Evolutionary conservation across 495 filamentous ascomycete species (phyloP).

Genomic region (Penicillium salamii): DNA sequence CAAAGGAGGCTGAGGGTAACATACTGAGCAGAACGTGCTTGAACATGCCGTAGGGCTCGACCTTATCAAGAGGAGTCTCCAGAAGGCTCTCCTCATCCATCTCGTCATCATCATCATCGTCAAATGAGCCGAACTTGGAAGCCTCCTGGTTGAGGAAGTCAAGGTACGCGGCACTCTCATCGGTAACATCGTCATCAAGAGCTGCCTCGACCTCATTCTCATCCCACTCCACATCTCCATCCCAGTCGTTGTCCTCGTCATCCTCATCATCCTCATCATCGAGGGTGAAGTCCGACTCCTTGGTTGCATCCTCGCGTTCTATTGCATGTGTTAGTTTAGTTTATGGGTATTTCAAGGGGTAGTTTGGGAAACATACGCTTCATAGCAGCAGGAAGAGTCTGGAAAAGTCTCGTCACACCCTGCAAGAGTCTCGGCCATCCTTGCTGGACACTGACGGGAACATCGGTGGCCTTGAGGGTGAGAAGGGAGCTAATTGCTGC

Average conservation of each 20-base stretch:
- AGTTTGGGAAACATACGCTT: constrained; percentile 56
- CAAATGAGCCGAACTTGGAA: constrained; percentile 71
- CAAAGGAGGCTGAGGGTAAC: constrained; percentile 28
- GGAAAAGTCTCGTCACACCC: constrained; percentile 88
- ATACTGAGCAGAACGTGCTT: constrained; percentile 76
- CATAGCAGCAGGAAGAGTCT: constrained; percentile 80
- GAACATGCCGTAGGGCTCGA: constrained; percentile 91
- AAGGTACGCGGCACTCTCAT: constrained; percentile 91
- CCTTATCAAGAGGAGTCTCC: constrained; percentile 88
- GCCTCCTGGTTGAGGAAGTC: constrained; percentile 95
- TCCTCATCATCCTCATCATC: constrained; percentile 75
- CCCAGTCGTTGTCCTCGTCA: constrained; percentile 68
- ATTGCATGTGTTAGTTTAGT: constrained; percentile 14
- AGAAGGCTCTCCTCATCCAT: constrained; percentile 89
- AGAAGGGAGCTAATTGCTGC: constrained; percentile 85
- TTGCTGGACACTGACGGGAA: constrained; percentile 84
- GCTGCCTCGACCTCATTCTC: constrained; percentile 59
- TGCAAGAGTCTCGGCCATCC: constrained; percentile 95
- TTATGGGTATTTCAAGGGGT: background rate
- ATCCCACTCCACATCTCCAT: constrained; percentile 65
- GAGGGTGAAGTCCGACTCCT: constrained; percentile 78
- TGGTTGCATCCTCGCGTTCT: constrained; percentile 90
- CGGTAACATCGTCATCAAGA: constrained; percentile 64
- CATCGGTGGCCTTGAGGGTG: constrained; percentile 68
- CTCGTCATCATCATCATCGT: constrained; percentile 79